A percentile compares a stretch with the other conserved stretches of the same genome.
phyloP scores from a whole-genome alignment of 1,284 basidiomycete genomes.

The Fomes fomentarius region DNA sequence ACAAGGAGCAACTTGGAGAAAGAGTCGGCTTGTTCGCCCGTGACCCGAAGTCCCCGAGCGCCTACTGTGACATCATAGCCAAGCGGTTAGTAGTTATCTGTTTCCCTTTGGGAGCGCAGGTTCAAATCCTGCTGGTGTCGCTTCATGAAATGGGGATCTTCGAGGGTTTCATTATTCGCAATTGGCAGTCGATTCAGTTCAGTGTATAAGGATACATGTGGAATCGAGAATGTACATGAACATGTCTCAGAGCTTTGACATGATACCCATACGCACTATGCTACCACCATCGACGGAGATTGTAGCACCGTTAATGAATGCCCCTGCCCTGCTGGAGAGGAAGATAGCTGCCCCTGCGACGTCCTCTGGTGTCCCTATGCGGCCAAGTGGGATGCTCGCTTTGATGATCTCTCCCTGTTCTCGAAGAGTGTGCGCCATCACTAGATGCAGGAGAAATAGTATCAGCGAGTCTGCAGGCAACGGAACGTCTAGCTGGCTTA shows the following conservation, averaged over 20 bases:
- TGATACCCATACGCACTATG: constrained; percentile 22
- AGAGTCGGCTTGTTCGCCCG: no score
- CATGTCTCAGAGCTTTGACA: constrained; percentile 16
- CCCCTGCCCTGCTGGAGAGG: constrained; percentile 60
- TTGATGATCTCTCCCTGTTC: constrained; percentile 50
- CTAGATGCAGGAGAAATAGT: no score
- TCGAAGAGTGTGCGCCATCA: constrained; percentile 65
- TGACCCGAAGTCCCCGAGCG: no score
- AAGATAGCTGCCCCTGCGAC: constrained; percentile 65
- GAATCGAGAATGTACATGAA: no score
- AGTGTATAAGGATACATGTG: no score
- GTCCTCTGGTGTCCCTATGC: constrained; percentile 67
- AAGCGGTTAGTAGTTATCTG: no score
- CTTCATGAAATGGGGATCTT: no score
- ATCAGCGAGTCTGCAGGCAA: no score
- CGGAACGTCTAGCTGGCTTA: constrained; percentile 25
- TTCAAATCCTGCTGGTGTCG: constrained; percentile 32
- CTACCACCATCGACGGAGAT: constrained; percentile 57
- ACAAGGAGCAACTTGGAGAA: no score
- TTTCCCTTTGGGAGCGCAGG: constrained; percentile 30
- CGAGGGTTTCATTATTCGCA: no score
- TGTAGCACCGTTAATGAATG: constrained; percentile 67
- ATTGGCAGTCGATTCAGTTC: no score
- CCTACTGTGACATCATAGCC: no score
- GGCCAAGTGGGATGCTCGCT: constrained; percentile 49